Percentiles rank a stretch among this genome's conserved stretches.
Conservation (phyloP, 805 yeast species). For the Zygosaccharomyces bisporus region DNA sequence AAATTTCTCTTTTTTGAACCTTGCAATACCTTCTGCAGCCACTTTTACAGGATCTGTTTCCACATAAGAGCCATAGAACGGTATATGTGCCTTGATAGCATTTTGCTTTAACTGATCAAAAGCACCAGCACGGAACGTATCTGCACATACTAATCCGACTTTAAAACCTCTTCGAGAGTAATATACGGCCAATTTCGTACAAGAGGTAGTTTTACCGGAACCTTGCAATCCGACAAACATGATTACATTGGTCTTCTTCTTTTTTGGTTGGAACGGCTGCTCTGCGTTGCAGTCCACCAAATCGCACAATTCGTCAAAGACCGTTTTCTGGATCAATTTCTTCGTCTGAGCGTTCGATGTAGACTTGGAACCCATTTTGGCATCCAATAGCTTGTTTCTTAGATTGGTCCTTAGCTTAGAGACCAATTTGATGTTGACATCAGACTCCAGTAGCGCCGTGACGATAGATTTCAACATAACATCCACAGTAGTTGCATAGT, state of each 20-base stretch:
- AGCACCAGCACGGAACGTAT: slow-evolving; percentile 99
- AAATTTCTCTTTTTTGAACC: slow-evolving; percentile 85
- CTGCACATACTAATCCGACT: slow-evolving; percentile 97
- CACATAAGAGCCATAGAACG: slow-evolving; percentile 90
- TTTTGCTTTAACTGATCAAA: slow-evolving; percentile 97
- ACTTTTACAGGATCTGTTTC: slow-evolving; percentile 95
- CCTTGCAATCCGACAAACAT: slow-evolving; percentile 99
- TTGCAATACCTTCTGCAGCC: slow-evolving; percentile 85
- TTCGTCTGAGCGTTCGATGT: slow-evolving; percentile 54
- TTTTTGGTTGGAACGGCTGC: slow-evolving; percentile 76
- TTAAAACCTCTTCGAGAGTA: slow-evolving; percentile 91
- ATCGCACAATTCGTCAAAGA: slow-evolving; percentile 85
- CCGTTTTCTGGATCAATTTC: slow-evolving; percentile 81
- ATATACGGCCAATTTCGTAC: slow-evolving; percentile 93
- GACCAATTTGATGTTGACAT: slow-evolving; percentile 85
- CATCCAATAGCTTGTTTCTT: slow-evolving; percentile 51
- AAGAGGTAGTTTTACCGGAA: slow-evolving; percentile 97
- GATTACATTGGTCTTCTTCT: slow-evolving; percentile 71
- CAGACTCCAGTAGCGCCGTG: slow-evolving; percentile 88
- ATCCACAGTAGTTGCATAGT: slow-evolving; percentile 56
- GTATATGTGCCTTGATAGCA: slow-evolving; percentile 91
- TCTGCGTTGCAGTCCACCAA: slow-evolving; percentile 65
- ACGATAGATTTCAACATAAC: slow-evolving; percentile 81
- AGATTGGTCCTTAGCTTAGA: slow-evolving; percentile 70
- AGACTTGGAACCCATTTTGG: slow-evolving; percentile 42